Base-by-base conservation (phyloP, 495 filamentous ascomycete species). In the Hypoxylon cercidicola region DNA sequence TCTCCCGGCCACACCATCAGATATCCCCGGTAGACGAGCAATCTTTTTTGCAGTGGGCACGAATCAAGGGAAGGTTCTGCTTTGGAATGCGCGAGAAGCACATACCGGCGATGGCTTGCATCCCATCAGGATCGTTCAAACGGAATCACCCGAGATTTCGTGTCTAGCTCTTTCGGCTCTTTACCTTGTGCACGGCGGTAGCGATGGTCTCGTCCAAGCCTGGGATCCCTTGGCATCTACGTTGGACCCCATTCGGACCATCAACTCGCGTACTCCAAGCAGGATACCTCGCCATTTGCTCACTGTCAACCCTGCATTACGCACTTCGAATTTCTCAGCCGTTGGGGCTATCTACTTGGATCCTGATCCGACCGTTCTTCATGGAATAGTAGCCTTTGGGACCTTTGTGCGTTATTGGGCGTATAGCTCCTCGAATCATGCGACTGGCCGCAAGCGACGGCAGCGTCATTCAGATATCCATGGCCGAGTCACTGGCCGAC, bases 181-280 rank as follows among this genome's bases (percentile, higher is more conserved):
- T 7, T 93, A 94, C 69, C 75, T 99, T 21, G 89, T 97, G 1
- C 92, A 97, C 74, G 95, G 95, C 23, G 95, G 95, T 41, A 96
- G 91, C 64, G 95, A 99, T 74, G 94, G 95, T 9, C 85, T 98
- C 7, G 93, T 98, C 7, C 95, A 98, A 71, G 91, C 92, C 5
- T 99, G 96, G 96, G 95, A 99, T 80, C 93, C 91, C 18, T 78
- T 99, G 20, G 92, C 90, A 1, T 98, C 95, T 0, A 90, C 84
- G 5, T 78, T 84, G 9, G 84, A 87, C 20, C 93, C 94, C 0
- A 85, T 98, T 60, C 88, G 93, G 18, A 97, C 93, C 3, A 83
- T 99, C 51, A 95, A 96, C 61, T 93, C 93, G 0, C 88, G 91
- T 9, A 95, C 96, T 69, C 90, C 90, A 0, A 87, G 88, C 16